phyloP scores from a whole-genome alignment of 2,329 filamentous ascomycete genomes.

The Parastagonospora avenae region DNA sequence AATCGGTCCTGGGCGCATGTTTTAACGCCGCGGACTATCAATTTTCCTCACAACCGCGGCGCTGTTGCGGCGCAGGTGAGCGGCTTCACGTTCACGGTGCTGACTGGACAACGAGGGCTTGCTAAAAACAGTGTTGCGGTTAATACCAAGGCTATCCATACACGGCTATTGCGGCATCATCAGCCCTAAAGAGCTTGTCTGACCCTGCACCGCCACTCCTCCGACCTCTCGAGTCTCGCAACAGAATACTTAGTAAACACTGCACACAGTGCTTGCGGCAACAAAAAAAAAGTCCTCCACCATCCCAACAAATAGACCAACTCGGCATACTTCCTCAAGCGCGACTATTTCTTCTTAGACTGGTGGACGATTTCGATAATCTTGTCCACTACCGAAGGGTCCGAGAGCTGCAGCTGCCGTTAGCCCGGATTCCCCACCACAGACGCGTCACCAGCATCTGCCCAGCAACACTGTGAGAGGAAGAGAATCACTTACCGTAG shows the following conservation, averaged over 20 bases:
- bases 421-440: conserved; percentile 28
- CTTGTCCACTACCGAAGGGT: conserved; percentile 85
- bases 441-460: conserved; percentile 34
- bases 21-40: too few relatives aligned
- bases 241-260: too few relatives aligned
- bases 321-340: conserved; percentile 7
- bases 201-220: not conserved
- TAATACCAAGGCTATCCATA: not conserved
- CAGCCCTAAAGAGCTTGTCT: not conserved
- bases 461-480: conserved; percentile 11
- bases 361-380: conserved; percentile 84
- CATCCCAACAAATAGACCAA: not conserved
- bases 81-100: too few relatives aligned
- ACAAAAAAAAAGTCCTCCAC: not conserved
- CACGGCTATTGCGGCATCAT: conserved; percentile 9
- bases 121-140: conserved; percentile 4
- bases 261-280: too few relatives aligned
- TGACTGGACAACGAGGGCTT: not conserved
- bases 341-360: conserved; percentile 51
- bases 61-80: too few relatives aligned
- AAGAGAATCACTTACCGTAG: conserved; percentile 69
- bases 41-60: too few relatives aligned
- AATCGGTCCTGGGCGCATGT: not conserved
- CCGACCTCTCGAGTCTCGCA: not conserved
- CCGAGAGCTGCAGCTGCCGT: conserved; percentile 69